phyloP scores from a whole-genome alignment of 2,329 filamentous ascomycete genomes.

The Ceratocystis harringtonii region DNA sequence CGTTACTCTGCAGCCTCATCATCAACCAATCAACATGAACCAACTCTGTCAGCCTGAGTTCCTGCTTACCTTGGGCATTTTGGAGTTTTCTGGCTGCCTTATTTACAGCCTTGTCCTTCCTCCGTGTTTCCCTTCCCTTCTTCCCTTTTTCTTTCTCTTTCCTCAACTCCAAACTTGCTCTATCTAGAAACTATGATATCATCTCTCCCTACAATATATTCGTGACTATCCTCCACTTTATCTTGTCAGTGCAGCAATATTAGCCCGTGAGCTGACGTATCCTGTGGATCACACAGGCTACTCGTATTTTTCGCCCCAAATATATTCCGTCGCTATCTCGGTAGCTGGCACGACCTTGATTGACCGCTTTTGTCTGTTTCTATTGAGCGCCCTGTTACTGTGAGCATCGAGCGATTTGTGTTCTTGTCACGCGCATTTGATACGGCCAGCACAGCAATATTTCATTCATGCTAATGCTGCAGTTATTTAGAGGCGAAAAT shows the following conservation, averaged over 20 bases:
- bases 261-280: background rate
- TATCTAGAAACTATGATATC: background rate
- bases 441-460: background rate
- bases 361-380: background rate
- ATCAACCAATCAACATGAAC: background rate
- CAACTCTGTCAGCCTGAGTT: background rate
- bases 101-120: background rate
- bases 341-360: background rate
- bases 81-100: background rate
- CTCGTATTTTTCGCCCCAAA: background rate
- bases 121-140: background rate
- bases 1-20: background rate
- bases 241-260: background rate
- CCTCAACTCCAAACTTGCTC: background rate
- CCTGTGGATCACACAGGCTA: background rate
- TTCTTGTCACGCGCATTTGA: background rate
- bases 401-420: background rate
- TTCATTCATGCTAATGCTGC: background rate
- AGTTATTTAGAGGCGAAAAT: background rate
- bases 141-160: constrained; percentile 22
- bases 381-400: background rate
- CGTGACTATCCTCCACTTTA: background rate
- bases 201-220: background rate
- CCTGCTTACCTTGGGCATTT: background rate
- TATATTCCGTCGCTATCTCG: background rate